Percentiles rank a stretch among this genome's conserved stretches.
These are phyloP conservation scores for Haberlea rhodopensis DNA, from an alignment of 257 asterid genomes.

Conservation along the genomic window DNA sequence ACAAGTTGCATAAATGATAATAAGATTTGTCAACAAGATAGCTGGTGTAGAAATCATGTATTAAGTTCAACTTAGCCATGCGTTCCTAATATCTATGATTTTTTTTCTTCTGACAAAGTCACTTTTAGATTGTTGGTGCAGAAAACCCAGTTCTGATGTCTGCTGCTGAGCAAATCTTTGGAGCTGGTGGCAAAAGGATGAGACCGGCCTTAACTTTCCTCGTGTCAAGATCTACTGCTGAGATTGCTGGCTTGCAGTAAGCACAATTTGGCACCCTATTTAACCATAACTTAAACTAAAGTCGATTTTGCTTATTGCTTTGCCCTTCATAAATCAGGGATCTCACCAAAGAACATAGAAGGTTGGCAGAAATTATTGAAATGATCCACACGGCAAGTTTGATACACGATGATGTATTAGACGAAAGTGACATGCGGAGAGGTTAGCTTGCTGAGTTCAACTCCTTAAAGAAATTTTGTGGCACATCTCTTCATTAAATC, in stretches of 20 bases:
- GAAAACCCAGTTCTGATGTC: conserved; percentile 95
- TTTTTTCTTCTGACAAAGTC: conserved; percentile 1
- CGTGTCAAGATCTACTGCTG: conserved; percentile 88
- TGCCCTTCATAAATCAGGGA: conserved; percentile 48
- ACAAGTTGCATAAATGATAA: too few species aligned
- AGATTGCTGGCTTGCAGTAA: conserved; percentile 70
- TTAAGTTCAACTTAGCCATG: too few species aligned
- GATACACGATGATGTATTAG: conserved; percentile 92
- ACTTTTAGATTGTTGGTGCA: conserved; percentile 85
- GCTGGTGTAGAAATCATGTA: too few species aligned
- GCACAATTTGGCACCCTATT: conserved; percentile 25
- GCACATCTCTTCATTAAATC: neutral
- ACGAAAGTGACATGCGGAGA: conserved; percentile 92
- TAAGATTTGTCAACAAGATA: too few species aligned
- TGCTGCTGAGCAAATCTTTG: conserved; percentile 94
- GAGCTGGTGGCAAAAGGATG: conserved; percentile 98
- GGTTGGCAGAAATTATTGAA: conserved; percentile 95
- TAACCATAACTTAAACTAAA: conserved; percentile 1
- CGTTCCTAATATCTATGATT: neutral
- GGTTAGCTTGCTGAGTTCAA: conserved; percentile 42
- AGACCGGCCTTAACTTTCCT: conserved; percentile 93
- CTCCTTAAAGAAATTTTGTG: neutral
- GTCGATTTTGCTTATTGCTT: conserved; percentile 2
- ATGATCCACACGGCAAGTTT: conserved; percentile 98
- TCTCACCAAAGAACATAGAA: conserved; percentile 76